Conservation (phyloP, 2,329 filamentous ascomycete species). For the Alternaria ventricosa region DNA sequence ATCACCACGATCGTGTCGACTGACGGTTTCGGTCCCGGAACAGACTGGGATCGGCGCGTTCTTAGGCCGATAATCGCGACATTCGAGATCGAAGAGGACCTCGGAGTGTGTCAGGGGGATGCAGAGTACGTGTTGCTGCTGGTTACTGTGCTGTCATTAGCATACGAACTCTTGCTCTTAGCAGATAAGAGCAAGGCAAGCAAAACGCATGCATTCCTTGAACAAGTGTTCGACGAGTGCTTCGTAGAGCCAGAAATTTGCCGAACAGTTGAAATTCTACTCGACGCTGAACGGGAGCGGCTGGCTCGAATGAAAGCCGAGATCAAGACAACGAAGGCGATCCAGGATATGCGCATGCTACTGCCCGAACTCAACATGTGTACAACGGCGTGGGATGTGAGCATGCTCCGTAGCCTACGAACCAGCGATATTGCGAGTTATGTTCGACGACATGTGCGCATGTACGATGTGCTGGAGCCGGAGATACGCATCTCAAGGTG, state of each 20-base stretch:
- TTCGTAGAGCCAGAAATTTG: not conserved
- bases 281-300: not conserved
- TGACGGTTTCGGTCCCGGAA: not conserved
- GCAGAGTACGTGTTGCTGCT: constrained; percentile 3
- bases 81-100: not conserved
- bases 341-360: not conserved
- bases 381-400: not conserved
- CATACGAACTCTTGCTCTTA: not conserved
- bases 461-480: too few relatives aligned
- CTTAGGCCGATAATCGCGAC: not conserved
- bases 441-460: not conserved
- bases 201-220: not conserved
- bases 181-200: not conserved
- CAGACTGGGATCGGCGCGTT: not conserved
- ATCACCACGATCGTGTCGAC: not conserved
- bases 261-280: not conserved
- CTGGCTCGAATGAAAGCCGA: not conserved
- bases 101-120: not conserved
- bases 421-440: not conserved
- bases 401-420: not conserved
- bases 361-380: not conserved
- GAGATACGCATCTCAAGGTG: not conserved
- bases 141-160: not conserved
- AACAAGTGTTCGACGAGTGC: not conserved
- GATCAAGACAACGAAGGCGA: not conserved